Evolutionary conservation across 768 basidiomycete genomes (phyloP).

Genomic region (Tulasnella sp.): DNA sequence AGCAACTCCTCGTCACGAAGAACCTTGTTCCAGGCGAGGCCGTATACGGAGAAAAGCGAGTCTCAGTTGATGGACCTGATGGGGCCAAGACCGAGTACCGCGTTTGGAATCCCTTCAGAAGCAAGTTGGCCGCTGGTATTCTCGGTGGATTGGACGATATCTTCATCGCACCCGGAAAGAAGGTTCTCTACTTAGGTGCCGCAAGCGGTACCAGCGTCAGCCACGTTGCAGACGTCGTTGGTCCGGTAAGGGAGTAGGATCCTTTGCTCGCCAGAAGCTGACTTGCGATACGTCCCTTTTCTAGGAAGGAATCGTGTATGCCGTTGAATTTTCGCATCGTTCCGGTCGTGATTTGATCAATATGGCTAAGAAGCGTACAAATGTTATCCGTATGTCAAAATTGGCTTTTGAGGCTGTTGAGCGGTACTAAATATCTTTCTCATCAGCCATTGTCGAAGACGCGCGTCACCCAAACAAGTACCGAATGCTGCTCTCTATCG

Average conservation of each 20-base stretch:
- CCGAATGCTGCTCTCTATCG: slow-evolving; percentile 90
- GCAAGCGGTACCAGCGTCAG: slow-evolving; percentile 97
- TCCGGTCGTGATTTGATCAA: slow-evolving; percentile 96
- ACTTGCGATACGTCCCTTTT: not conserved
- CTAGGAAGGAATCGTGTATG: slow-evolving; percentile 93
- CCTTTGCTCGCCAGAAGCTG: slow-evolving; percentile 21
- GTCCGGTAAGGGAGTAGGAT: slow-evolving; percentile 57
- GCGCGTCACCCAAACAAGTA: slow-evolving; percentile 95
- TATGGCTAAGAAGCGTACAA: slow-evolving; percentile 99
- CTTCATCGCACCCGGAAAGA: slow-evolving; percentile 85
- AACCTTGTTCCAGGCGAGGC: slow-evolving; percentile 96
- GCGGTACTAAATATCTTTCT: slow-evolving; percentile 6
- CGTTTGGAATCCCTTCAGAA: slow-evolving; percentile 99
- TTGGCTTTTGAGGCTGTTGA: not conserved
- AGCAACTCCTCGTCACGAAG: slow-evolving; percentile 93
- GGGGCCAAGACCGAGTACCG: slow-evolving; percentile 91
- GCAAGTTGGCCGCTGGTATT: slow-evolving; percentile 94
- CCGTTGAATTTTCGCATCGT: slow-evolving; percentile 94
- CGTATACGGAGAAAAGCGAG: slow-evolving; percentile 97
- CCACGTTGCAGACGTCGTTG: slow-evolving; percentile 98
- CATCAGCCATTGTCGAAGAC: slow-evolving; percentile 87
- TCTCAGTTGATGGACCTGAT: slow-evolving; percentile 67
- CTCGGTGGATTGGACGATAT: slow-evolving; percentile 91
- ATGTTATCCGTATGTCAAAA: slow-evolving; percentile 82
- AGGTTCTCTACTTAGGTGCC: slow-evolving; percentile 95